Base-by-base conservation (phyloP, 129 eudicot genomes). In the Glebionis coronaria region DNA sequence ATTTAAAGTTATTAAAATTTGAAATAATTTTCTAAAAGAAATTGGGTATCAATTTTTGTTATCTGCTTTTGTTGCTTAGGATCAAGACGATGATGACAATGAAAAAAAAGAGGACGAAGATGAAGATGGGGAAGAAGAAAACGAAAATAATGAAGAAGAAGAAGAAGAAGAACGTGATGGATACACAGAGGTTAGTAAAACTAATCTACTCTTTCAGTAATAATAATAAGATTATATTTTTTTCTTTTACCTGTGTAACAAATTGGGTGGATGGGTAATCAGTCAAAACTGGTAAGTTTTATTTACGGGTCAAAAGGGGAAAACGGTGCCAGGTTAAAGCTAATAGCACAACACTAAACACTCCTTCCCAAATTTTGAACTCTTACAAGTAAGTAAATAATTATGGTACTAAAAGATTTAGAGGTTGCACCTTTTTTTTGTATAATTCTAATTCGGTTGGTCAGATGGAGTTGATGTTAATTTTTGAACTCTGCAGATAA, bases 41-140 rank as follows among this genome's bases (percentile, higher is more conserved):
- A 35, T 7, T 35, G 42, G 42, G 42, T 35, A 35, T 35, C 9
- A 35, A 6, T 6, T 35, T 35, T 35, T 35, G 44, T 67, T 27
- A 40, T 16, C 3, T 15, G 71, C 27, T 59, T 9, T 29, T 27
- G 70, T 68, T 60, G 61, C 25, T 15, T 67, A 83, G 97, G 80
- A 63, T 19, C 60, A 72, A 66, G 88, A 75, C 11, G 82, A 73
- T 7, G 84, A 56, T 60, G 80, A 71, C 25, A 71, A 67, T 59
- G 90, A 77, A 45, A 77, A 85, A 75, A 82, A 91, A 63, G 93
- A 87, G 45, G 89, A 83, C 9, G 97, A 87, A 42, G 82, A 77
- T 1, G 95, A 85, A 52, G 95, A 91, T 29, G 91, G 2, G 42
- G 42, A 35, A 35, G 42, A 85, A 10, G 82, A 71, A 16, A 70